Evolutionary conservation across 305 asterid genomes (phyloP), one percentile per base, ranked within the genome.

Genomic region (Fraxinus nigra): DNA sequence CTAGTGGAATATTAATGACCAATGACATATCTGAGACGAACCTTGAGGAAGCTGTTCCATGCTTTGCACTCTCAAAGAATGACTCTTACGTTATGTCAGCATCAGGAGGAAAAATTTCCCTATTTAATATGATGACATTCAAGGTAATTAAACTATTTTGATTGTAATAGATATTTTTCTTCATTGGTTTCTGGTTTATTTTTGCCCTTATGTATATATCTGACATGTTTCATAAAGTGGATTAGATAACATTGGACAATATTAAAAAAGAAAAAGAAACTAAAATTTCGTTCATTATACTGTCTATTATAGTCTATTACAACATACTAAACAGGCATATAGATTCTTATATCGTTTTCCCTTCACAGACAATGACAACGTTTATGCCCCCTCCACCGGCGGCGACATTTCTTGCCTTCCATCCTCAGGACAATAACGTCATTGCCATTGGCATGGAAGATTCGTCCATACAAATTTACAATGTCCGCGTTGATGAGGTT

Each of bases 381-480:
- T 87, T 89, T 78, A 89, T 89, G 92, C 85, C 92, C 35, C 89
- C 90, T 85, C 92, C 90, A 78, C 92, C 90, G 7, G 88, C 92
- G 0, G 87, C 92, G 40, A 89, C 92, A 4, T 80, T 37, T 83
- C 79, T 89, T 72, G 89, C 89, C 30, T 89, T 89, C 80, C 90
- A 86, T 76, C 92, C 92, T 33, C 86, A 78, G 84, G 93, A 86
- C 83, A 88, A 90, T 70, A 88, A 90, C 54, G 75, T 90, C 26
- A 78, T 90, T 79, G 91, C 90, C 40, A 90, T 90, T 48, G 91
- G 91, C 76, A 89, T 85, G 89, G 89, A 87, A 87, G 90, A 90
- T 38, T 77, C 93, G 46, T 81, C 89, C 67, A 82, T 90, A 80
- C 90, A 90, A 77, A 90, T 88, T 63, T 86, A 86, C 78, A 82